Conservation (phyloP, 2,329 filamentous ascomycete species). For the Dactylellina sp. region DNA sequence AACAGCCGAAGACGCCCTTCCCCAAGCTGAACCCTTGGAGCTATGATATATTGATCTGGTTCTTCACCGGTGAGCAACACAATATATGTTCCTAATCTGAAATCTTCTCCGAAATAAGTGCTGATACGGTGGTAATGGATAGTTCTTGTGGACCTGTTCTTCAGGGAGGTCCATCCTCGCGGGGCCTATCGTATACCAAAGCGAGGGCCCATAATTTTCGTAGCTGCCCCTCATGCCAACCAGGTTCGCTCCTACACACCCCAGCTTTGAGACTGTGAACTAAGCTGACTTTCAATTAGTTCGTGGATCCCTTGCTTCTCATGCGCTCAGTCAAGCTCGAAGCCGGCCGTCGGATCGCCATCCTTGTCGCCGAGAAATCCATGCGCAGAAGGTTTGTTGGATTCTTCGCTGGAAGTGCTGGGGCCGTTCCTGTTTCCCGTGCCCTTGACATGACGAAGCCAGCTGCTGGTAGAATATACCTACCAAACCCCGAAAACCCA, state of each 20-base stretch:
- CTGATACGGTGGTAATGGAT: slow-evolving; percentile 24
- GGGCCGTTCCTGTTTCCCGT: slow-evolving; percentile 90
- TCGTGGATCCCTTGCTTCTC: slow-evolving; percentile 92
- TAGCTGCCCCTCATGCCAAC: slow-evolving; percentile 96
- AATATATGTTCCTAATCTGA: not conserved
- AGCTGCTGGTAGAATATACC: slow-evolving; percentile 82
- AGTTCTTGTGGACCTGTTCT: slow-evolving; percentile 92
- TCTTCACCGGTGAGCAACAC: slow-evolving; percentile 50
- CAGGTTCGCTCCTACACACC: slow-evolving; percentile 72
- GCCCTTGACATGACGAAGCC: slow-evolving; percentile 89
- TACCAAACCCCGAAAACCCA: slow-evolving; percentile 88
- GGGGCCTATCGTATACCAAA: slow-evolving; percentile 95
- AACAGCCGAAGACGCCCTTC: slow-evolving; percentile 43
- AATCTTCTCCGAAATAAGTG: not conserved
- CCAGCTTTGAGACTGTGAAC: not conserved
- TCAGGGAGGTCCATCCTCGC: slow-evolving; percentile 94
- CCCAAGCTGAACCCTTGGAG: slow-evolving; percentile 53
- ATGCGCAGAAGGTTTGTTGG: slow-evolving; percentile 91
- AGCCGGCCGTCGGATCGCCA: slow-evolving; percentile 86
- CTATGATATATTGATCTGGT: slow-evolving; percentile 57
- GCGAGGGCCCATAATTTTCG: slow-evolving; percentile 89
- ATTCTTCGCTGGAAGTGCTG: slow-evolving; percentile 83
- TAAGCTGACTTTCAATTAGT: slow-evolving; percentile 69
- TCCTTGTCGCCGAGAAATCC: slow-evolving; percentile 94
- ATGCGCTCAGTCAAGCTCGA: slow-evolving; percentile 90